Conservation (phyloP, 495 filamentous ascomycete species). For the Neurospora discreta region DNA sequence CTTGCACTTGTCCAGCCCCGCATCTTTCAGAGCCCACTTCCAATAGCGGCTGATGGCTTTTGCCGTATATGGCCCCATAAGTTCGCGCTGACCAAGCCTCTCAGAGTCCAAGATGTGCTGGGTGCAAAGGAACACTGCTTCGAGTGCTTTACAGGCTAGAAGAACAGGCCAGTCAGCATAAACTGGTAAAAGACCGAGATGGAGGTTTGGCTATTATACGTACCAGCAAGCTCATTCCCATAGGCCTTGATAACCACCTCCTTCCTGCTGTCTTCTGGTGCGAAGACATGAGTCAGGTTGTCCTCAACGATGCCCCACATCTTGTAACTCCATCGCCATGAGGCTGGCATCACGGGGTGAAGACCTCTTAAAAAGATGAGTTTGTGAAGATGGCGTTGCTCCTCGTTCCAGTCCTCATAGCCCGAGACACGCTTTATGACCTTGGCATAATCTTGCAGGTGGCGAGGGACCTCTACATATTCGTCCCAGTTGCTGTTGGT, state of each 20-base stretch:
- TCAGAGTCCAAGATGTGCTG: slow-evolving; percentile 20
- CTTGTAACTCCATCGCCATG: slow-evolving; percentile 16
- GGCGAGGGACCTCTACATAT: slow-evolving; percentile 9
- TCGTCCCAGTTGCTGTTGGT: slow-evolving; percentile 19
- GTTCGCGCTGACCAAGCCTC: slow-evolving; percentile 8
- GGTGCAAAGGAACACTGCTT: slow-evolving; percentile 19
- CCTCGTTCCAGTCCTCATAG: slow-evolving; percentile 15
- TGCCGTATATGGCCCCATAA: slow-evolving; percentile 9
- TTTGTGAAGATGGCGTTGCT: slow-evolving; percentile 18
- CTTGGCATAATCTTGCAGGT: slow-evolving; percentile 11
- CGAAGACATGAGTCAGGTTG: slow-evolving; percentile 15
- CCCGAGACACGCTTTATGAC: slow-evolving; percentile 10
- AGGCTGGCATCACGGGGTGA: slow-evolving; percentile 23
- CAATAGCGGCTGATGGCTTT: slow-evolving; percentile 14
- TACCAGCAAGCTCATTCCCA: slow-evolving; percentile 18
- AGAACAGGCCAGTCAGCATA: slow-evolving; percentile 1
- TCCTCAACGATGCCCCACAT: slow-evolving; percentile 21
- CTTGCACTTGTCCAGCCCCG: slow-evolving; percentile 3
- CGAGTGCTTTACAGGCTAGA: slow-evolving; percentile 19
- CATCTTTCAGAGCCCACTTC: slow-evolving; percentile 18
- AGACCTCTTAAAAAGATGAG: slow-evolving; percentile 20
- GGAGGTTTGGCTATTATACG: background rate
- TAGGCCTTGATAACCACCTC: slow-evolving; percentile 15
- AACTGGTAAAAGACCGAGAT: background rate
- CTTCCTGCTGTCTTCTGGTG: slow-evolving; percentile 13